Base-by-base conservation (phyloP, 495 filamentous ascomycete genomes). In the Choiromyces venosus region DNA sequence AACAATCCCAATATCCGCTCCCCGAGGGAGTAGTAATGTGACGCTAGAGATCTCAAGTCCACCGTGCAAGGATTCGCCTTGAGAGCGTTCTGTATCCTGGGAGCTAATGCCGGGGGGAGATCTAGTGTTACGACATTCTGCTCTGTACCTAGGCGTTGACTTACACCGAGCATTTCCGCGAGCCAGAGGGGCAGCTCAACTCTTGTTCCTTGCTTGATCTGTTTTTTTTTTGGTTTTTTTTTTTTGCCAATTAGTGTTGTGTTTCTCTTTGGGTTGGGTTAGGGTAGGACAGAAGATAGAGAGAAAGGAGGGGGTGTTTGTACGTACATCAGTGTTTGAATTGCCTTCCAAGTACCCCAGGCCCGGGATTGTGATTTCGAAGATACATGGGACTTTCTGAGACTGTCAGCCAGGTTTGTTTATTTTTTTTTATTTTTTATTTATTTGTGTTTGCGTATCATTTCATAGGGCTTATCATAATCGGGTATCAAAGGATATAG, bases 311-410 rank as follows among this genome's bases (percentile, higher is more conserved):
- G 36, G 7, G 39, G 67, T 52, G 36, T 19, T 29, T 39, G 40
- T 16, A 73, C 81, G 66, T 80, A 90, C 89, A 81, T 90, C 87
- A 73, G 87, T 87, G 64, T 88, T 87, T 42, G 87, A 77, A 65
- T 86, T 80, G 93, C 95, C 75, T 80, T 97, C 93, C 68, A 99
- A 85, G 81, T 94, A 91, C 71, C 95, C 94, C 61, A 99, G 87
- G 46, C 91, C 89, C 19, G 93, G 90, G 56, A 97, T 88, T 61
- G 93, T 90, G 75, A 97, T 88, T 75, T 96, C 91, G 82, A 98
- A 97, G 70, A 90, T 96, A 81, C 93, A 96, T 65, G 95, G 95
- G 29, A 97, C 87, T 92, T 97, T 97, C 92, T 98, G 81, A 19
- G 39, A 52, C 35, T 36, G 39, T 65, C 65, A n/a, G 71, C 52